These are phyloP conservation scores for Fusarium nematophilum DNA, from an alignment of 2,329 filamentous ascomycete genomes.

Conservation along the genomic window DNA sequence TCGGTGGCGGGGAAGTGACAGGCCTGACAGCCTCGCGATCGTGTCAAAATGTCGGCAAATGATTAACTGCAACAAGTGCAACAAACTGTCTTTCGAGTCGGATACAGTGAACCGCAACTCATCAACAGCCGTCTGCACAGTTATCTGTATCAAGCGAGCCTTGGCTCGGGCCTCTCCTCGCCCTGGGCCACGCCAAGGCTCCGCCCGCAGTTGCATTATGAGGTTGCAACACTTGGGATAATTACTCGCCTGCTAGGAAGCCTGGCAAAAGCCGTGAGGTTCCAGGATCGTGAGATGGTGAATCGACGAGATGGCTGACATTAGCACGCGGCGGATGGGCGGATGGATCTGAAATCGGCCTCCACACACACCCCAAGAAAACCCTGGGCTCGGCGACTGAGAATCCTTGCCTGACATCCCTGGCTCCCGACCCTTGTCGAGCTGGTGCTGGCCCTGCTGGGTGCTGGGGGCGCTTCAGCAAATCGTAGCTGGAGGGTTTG, in stretches of 20 bases:
- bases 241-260: constrained; percentile 13
- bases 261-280: neutral
- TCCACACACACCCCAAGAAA: constrained; percentile 33
- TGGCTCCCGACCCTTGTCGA: constrained; percentile 22
- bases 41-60: constrained; percentile 6
- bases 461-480: constrained; percentile 34
- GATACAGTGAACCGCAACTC: neutral
- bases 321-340: constrained; percentile 28
- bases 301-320: constrained; percentile 31
- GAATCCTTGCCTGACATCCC: constrained; percentile 11
- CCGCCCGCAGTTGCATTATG: constrained; percentile 26
- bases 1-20: no score
- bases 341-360: constrained; percentile 43
- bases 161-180: constrained; percentile 32
- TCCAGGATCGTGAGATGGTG: constrained; percentile 35
- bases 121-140: constrained; percentile 1
- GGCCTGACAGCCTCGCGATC: no score
- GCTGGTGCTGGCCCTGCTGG: constrained; percentile 26
- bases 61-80: neutral
- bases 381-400: constrained; percentile 26
- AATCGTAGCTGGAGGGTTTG: constrained; percentile 30
- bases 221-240: constrained; percentile 26
- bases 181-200: constrained; percentile 15
- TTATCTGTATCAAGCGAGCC: constrained; percentile 10
- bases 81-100: constrained; percentile 8